Percentiles rank a stretch among this genome's conserved stretches.
Evolutionary conservation across 2,329 filamentous ascomycete species (phyloP).

Genomic region (Diaporthe aspalathi): DNA sequence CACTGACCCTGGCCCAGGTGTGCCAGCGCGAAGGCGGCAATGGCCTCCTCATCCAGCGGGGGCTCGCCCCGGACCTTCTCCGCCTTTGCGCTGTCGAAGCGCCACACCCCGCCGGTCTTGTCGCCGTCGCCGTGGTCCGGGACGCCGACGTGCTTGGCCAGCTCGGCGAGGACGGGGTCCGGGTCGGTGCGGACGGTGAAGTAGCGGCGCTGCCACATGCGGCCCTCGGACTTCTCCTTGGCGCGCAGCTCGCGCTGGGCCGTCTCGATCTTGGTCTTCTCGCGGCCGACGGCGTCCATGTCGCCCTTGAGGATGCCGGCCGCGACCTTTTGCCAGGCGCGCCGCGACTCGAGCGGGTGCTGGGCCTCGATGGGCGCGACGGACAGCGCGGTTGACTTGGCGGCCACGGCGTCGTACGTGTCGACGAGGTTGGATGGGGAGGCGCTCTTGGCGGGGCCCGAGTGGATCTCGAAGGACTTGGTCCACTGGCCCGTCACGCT

Average conservation of each 20-base stretch:
- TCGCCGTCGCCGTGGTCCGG: slow-evolving; percentile 65
- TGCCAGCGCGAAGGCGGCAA: slow-evolving; percentile 47
- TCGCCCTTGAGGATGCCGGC: slow-evolving; percentile 83
- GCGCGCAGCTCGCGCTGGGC: slow-evolving; percentile 69
- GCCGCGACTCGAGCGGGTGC: slow-evolving; percentile 86
- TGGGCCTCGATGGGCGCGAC: slow-evolving; percentile 81
- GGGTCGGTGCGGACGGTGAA: slow-evolving; percentile 69
- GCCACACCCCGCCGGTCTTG: slow-evolving; percentile 71
- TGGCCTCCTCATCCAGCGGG: slow-evolving; percentile 50
- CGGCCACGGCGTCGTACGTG: slow-evolving; percentile 68
- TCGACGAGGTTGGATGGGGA: slow-evolving; percentile 63
- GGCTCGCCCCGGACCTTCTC: slow-evolving; percentile 53
- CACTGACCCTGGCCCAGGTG: slow-evolving; percentile 52
- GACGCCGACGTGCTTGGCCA: slow-evolving; percentile 61
- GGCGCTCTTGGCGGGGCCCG: slow-evolving; percentile 67
- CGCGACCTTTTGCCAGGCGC: slow-evolving; percentile 89
- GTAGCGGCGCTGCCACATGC: slow-evolving; percentile 85
- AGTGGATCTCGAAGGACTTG: slow-evolving; percentile 81
- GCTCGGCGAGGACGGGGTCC: slow-evolving; percentile 57
- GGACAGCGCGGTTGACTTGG: slow-evolving; percentile 73
- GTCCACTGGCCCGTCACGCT: slow-evolving; percentile 93
- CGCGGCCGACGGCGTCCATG: slow-evolving; percentile 80
- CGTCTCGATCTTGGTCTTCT: slow-evolving; percentile 92
- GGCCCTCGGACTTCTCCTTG: slow-evolving; percentile 79
- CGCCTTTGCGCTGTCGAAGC: slow-evolving; percentile 61